Evolutionary conservation across 805 yeast species (phyloP), one percentile per base, ranked within the genome.

Genomic region (Metschnikowia santaceciliae): DNA sequence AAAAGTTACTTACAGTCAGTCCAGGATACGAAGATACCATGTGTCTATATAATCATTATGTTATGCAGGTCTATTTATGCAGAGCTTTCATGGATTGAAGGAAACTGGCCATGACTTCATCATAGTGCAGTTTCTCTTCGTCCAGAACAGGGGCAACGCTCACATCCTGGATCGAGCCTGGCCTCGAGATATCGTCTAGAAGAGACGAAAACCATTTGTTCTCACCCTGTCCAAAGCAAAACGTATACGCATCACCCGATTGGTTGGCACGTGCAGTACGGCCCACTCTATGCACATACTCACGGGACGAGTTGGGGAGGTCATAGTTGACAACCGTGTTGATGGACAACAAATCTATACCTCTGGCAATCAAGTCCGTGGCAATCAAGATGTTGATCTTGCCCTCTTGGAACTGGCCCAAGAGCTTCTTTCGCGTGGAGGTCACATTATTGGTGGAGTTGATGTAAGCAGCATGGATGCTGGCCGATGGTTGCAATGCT

Each of bases 331-430:
- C 72, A 11, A 94, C 97, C 54, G 82, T 80, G 41, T 81, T 76
- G 45, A 94, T 80, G 3, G 82, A 76, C 14, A 77, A 69, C 42
- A 94, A 77, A 69, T 92, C 96, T 46, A 94, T 80, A 72, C 99
- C 99, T 70, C 99, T 83, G n/a, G 97, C 88, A 66, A 94, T 86
- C 59, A 94, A 75, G 70, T 94, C 99, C 0, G 99, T 94, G 23
- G 89, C 90, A 53, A 79, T 84, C 65, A 80, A 73, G 35, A 90
- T 62, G 40, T 76, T 71, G 44, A 81, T 70, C 1, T 77, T 73
- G 15, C 82, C 83, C 2, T 64, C 60, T 13, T 80, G 73, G 61
- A 94, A 91, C 6, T 76, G 75, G 38, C 79, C 75, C 49, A 94
- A 72, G 1, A 84, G 71, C 56, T 79, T 78, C 44, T 74, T 69